Evolutionary conservation across 164 flowering plant species (phyloP).

Genomic region (Magnolia sinica): DNA sequence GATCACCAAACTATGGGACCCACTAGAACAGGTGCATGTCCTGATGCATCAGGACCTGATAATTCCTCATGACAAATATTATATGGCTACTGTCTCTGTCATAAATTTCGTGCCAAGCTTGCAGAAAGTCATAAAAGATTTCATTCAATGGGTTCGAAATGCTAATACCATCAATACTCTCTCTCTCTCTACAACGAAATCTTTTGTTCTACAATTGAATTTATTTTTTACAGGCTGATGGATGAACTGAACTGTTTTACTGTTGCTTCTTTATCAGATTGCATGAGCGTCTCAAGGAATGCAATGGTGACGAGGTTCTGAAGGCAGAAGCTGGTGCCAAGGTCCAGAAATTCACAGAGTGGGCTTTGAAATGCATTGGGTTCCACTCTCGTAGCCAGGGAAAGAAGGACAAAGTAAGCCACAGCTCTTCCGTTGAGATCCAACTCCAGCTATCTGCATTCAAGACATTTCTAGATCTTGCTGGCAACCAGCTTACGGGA

Average conservation of each 20-base stretch:
- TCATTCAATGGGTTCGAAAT: too few relatives aligned
- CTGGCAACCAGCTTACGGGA: constrained; percentile 79
- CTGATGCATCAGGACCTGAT: too few relatives aligned
- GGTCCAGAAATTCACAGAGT: constrained; percentile 93
- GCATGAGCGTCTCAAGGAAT: constrained; percentile 89
- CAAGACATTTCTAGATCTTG: constrained; percentile 81
- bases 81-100: too few relatives aligned
- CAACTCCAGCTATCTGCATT: constrained; percentile 87
- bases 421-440: constrained; percentile 68
- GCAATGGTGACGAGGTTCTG: constrained; percentile 86
- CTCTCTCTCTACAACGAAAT: too few relatives aligned
- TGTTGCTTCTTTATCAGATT: constrained; percentile 41
- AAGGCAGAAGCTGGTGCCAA: constrained; percentile 95
- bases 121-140: too few relatives aligned
- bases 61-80: too few relatives aligned
- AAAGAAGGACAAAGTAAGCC: constrained; percentile 50
- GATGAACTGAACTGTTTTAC: background rate
- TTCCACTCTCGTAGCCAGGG: constrained; percentile 83
- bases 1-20: too few relatives aligned
- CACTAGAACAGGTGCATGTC: too few relatives aligned
- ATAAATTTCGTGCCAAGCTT: too few relatives aligned
- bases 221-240: background rate
- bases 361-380: constrained; percentile 94
- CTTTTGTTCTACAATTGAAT: background rate
- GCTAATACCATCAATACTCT: too few relatives aligned